Evolutionary conservation across 139 green algal species (phyloP), one percentile per base, ranked within the genome.

Genomic region (Asterochloris erici): DNA sequence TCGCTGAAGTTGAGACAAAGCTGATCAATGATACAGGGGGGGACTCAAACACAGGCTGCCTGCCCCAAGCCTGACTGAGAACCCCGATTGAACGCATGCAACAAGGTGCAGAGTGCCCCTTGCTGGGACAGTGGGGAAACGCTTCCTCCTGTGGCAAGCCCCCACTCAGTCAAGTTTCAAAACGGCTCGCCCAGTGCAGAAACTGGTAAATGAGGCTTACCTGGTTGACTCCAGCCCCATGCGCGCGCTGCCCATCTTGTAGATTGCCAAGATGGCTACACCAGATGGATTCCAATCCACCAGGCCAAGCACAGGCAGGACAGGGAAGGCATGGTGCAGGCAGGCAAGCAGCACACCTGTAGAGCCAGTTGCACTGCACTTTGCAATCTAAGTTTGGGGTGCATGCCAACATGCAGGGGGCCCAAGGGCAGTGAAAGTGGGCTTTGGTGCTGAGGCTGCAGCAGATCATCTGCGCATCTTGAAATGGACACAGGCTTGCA

Each of bases 271-370:
- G 14, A 92, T 94, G 29, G 66, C 69, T 68, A 87, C 74, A 19
- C 76, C 93, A 12, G 82, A 79, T 17, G 95, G 95, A 86, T 98
- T 98, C 92, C 90, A 98, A 82, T 98, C 95, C 66, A 98, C 95
- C 71, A 98, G 24, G 11, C 61, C 85, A 16, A 86, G n/a, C 26
- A 90, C 69, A 38, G 81, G 78, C 38, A 93, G 69, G 10, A 73
- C 11, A 1, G 88, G 91, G 24, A 90, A 89, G 62, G 79, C 75
- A 4, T 73, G 47, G 27, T 84, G 38, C 63, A 96, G 86, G 13
- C 76, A 83, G 17, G 47, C 23, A 38, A 93, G 85, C 85, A 96
- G 94, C 10, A 84, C 85, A 21, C 76, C 68, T 13, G 76, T 80
- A 15, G 76, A 80, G 38, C 38, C 38, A 54, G 6, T 2, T 54